These are phyloP conservation scores for Kodamaea kaohsiungensis DNA, from an alignment of 805 yeast species.

Conservation along the genomic window DNA sequence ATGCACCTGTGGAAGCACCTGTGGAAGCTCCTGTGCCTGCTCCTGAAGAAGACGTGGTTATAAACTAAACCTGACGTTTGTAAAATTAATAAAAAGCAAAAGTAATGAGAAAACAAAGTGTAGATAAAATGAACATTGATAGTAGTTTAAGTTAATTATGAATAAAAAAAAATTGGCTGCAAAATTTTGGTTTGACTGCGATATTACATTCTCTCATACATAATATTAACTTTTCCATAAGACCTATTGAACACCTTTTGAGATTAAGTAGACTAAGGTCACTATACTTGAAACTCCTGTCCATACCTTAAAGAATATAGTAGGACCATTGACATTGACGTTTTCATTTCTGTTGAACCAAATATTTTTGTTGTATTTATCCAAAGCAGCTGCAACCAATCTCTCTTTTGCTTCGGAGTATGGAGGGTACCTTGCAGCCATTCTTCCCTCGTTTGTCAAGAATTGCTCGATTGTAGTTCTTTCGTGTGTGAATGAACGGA, in stretches of 20 bases:
- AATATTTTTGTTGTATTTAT: slow-evolving; percentile 32
- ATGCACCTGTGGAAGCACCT: not conserved
- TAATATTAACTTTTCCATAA: too few relatives aligned
- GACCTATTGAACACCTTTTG: slow-evolving; percentile 3
- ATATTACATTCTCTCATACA: too few relatives aligned
- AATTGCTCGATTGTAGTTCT: slow-evolving; percentile 68
- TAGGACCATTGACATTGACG: slow-evolving; percentile 36
- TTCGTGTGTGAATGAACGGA: slow-evolving; percentile 68
- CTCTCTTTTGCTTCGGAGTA: slow-evolving; percentile 37
- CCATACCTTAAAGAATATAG: slow-evolving; percentile 32
- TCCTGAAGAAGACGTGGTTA: not conserved
- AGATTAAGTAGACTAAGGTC: slow-evolving; percentile 23
- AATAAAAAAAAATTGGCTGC: slow-evolving; percentile 15
- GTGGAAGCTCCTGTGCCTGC: not conserved
- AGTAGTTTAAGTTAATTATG: not conserved
- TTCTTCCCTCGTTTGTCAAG: slow-evolving; percentile 58
- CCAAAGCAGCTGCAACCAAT: slow-evolving; percentile 26
- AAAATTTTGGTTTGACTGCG: too few relatives aligned
- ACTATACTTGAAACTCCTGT: slow-evolving; percentile 32
- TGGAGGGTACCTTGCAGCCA: slow-evolving; percentile 71
- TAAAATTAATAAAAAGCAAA: slow-evolving; percentile 1
- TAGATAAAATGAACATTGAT: not conserved
- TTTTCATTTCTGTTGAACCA: slow-evolving; percentile 43
- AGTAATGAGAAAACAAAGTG: not conserved
- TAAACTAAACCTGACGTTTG: not conserved